Percentiles rank a stretch among this genome's conserved stretches.
Evolutionary conservation across 805 yeast species (phyloP).

Genomic region (Candida glaebosa): DNA sequence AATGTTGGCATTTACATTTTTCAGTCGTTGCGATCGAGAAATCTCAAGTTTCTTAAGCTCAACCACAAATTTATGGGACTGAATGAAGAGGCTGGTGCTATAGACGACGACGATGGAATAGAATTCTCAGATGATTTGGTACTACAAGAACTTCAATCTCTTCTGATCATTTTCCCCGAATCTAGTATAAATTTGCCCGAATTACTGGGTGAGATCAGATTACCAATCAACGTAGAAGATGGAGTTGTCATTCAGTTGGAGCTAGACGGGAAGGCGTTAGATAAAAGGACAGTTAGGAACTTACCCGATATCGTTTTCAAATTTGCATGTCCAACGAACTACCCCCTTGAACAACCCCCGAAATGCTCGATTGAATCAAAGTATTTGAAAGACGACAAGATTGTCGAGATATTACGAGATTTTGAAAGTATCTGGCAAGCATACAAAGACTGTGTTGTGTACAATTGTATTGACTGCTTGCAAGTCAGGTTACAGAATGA

Average conservation of each 20-base stretch:
- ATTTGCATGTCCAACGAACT: background rate
- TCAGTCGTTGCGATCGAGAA: conserved; percentile 3
- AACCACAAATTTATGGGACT: background rate
- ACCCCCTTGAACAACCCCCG: conserved; percentile 1
- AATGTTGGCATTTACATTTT: background rate
- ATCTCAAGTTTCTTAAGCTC: too few species aligned
- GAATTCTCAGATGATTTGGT: conserved; percentile 20
- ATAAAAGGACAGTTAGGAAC: background rate
- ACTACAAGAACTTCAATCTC: conserved; percentile 38
- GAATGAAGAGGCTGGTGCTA: background rate
- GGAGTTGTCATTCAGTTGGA: conserved; percentile 12
- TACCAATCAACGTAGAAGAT: conserved; percentile 21
- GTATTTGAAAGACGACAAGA: conserved; percentile 5
- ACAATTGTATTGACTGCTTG: conserved; percentile 41
- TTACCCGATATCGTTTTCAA: background rate
- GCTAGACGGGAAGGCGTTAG: background rate
- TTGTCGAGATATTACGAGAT: conserved; percentile 11
- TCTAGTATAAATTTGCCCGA: conserved; percentile 8
- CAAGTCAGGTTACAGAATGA: conserved; percentile 19
- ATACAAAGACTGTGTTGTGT: conserved; percentile 36
- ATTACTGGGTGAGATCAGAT: conserved; percentile 20
- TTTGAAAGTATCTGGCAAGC: conserved; percentile 32
- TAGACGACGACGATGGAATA: conserved; percentile 1
- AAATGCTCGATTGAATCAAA: background rate
- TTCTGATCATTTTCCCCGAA: conserved; percentile 43